Percentiles rank a stretch among this genome's conserved stretches.
These are phyloP conservation scores for Nicotiana tomentosiformis DNA, from an alignment of 257 asterid species.

Conservation along the genomic window DNA sequence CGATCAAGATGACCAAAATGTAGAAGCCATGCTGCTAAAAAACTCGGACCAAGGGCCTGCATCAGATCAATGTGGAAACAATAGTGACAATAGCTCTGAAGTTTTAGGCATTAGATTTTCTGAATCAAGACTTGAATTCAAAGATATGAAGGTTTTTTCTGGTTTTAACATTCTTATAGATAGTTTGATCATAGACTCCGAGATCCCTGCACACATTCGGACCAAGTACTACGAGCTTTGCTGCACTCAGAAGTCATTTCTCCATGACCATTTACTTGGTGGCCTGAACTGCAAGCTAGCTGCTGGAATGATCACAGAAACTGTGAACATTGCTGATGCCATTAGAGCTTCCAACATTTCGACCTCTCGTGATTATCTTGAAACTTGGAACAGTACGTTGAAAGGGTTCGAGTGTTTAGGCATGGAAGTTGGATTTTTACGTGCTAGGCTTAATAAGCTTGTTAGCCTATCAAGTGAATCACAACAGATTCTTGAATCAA, in stretches of 20 bases:
- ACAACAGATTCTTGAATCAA: slow-evolving; percentile 11
- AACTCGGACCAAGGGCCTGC: slow-evolving; percentile 1
- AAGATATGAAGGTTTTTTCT: slow-evolving; percentile 34
- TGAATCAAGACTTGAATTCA: slow-evolving; percentile 20
- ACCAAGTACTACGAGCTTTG: slow-evolving; percentile 54
- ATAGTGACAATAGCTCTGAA: slow-evolving; percentile 19
- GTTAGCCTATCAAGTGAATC: slow-evolving; percentile 24
- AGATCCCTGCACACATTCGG: slow-evolving; percentile 29
- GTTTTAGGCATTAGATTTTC: slow-evolving; percentile 25
- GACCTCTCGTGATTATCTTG: slow-evolving; percentile 22
- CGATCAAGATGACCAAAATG: slow-evolving; percentile 13
- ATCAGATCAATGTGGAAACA: neutral
- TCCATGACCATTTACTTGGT: slow-evolving; percentile 41
- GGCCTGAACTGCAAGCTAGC: slow-evolving; percentile 48
- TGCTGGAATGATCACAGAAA: slow-evolving; percentile 47
- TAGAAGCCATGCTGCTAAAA: slow-evolving; percentile 9
- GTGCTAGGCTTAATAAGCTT: slow-evolving; percentile 30
- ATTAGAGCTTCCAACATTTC: slow-evolving; percentile 34
- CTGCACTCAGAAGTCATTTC: slow-evolving; percentile 37
- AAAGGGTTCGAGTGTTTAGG: slow-evolving; percentile 59
- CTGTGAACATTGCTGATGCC: slow-evolving; percentile 45
- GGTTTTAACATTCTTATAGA: slow-evolving; percentile 45
- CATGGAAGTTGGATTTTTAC: slow-evolving; percentile 53
- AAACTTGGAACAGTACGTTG: slow-evolving; percentile 47
- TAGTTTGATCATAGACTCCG: slow-evolving; percentile 42